Evolutionary conservation across 441 rosid genomes (phyloP).

Genomic region (Aleurites moluccanus): DNA sequence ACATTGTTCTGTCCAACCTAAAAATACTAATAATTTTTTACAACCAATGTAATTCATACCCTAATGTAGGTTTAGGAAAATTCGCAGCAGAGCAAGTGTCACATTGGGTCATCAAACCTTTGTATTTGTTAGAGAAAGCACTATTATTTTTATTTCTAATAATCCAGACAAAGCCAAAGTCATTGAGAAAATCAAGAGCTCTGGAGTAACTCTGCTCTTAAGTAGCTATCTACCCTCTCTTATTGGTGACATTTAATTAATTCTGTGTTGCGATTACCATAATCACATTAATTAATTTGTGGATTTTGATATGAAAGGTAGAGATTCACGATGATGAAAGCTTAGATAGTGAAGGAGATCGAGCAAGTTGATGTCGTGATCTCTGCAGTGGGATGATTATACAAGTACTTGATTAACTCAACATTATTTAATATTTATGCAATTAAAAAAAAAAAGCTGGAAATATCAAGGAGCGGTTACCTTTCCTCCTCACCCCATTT

Average conservation of each 20-base stretch:
- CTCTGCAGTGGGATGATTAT: slow-evolving; percentile 23
- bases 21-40: too few species aligned
- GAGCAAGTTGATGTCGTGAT: slow-evolving; percentile 47
- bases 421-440: too few species aligned
- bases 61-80: not conserved
- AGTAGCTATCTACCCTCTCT: too few species aligned
- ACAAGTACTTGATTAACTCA: slow-evolving; percentile 32
- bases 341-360: slow-evolving; percentile 40
- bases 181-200: not conserved
- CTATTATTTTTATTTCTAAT: too few species aligned
- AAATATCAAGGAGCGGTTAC: slow-evolving; percentile 40
- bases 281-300: not conserved
- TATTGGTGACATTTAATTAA: too few species aligned
- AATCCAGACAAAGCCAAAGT: not conserved
- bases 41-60: too few species aligned
- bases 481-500: too few species aligned
- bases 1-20: too few species aligned
- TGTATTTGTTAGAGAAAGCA: slow-evolving; percentile 24
- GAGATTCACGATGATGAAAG: slow-evolving; percentile 36
- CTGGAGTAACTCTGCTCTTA: not conserved
- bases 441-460: slow-evolving; percentile 49
- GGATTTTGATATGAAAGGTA: slow-evolving; percentile 27
- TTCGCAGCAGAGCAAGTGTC: slow-evolving; percentile 33
- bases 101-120: slow-evolving; percentile 39
- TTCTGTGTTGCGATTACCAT: too few species aligned